These are phyloP conservation scores for Botryosphaeria dothidea DNA, from an alignment of 2,329 filamentous ascomycete genomes.

Conservation along the genomic window DNA sequence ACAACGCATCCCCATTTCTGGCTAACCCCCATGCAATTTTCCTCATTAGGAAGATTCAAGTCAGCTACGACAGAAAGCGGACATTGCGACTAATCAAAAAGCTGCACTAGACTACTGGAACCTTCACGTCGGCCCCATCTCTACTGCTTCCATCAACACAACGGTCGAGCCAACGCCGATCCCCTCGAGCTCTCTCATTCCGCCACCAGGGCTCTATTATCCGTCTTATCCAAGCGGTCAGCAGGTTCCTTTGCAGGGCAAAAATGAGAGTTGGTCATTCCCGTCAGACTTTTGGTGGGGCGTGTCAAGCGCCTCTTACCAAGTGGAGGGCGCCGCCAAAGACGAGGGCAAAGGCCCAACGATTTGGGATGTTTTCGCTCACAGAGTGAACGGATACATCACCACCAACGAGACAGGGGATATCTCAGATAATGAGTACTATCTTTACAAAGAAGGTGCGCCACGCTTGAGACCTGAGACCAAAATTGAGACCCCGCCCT, in stretches of 20 bases:
- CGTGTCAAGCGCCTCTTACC: constrained; percentile 43
- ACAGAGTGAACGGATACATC: constrained; percentile 31
- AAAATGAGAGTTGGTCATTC: constrained; percentile 31
- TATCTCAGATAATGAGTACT: constrained; percentile 53
- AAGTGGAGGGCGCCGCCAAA: constrained; percentile 47
- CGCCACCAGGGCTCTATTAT: constrained; percentile 35
- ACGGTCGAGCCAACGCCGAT: constrained; percentile 33
- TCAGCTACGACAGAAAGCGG: not conserved
- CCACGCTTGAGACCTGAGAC: not conserved
- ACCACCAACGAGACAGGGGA: constrained; percentile 45
- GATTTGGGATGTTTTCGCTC: constrained; percentile 40
- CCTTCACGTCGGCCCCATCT: constrained; percentile 26
- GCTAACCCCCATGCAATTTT: not conserved
- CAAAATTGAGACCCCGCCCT: not conserved
- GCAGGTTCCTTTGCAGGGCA: constrained; percentile 30
- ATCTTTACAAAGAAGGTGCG: constrained; percentile 47
- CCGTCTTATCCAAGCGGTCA: constrained; percentile 32
- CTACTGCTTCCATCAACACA: constrained; percentile 26
- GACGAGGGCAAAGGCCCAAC: constrained; percentile 43
- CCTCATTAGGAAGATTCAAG: not conserved
- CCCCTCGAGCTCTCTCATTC: constrained; percentile 32
- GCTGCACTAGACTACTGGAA: constrained; percentile 23
- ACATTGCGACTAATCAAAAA: not conserved
- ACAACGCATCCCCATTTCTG: constrained; percentile 26
- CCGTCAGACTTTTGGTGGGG: constrained; percentile 44